These are phyloP conservation scores for Thielaviopsis populi DNA, from an alignment of 2,329 filamentous ascomycete genomes.

Conservation along the genomic window DNA sequence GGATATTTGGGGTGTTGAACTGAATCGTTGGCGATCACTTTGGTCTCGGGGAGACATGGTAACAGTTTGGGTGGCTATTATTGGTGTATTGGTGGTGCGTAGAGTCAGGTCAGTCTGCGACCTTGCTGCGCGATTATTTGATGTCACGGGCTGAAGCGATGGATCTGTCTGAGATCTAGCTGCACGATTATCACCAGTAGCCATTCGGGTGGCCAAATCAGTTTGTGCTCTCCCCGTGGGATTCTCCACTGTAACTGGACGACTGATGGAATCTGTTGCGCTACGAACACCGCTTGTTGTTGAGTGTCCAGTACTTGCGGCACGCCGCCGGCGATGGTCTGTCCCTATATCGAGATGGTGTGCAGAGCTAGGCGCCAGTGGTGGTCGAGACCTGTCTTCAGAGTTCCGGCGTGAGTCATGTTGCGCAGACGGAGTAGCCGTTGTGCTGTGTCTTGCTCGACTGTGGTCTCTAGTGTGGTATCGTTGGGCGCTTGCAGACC, in stretches of 20 bases:
- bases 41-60: neutral
- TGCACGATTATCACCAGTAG: neutral
- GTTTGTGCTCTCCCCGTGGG: conserved; percentile 48
- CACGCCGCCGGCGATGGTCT: conserved; percentile 33
- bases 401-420: conserved; percentile 26
- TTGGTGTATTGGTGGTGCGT: neutral
- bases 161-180: neutral
- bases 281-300: conserved; percentile 27
- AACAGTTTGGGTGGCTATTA: neutral
- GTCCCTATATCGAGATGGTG: conserved; percentile 29
- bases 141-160: neutral
- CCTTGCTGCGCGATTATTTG: neutral
- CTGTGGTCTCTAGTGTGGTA: conserved; percentile 18
- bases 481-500: conserved; percentile 20
- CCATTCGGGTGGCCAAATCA: conserved; percentile 37
- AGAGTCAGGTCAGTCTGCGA: neutral
- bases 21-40: neutral
- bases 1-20: neutral
- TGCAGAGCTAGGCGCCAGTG: conserved; percentile 30
- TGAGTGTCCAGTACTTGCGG: conserved; percentile 32
- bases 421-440: neutral
- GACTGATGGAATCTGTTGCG: conserved; percentile 34
- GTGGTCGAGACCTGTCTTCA: conserved; percentile 39
- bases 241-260: conserved; percentile 29
- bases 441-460: neutral